Evolutionary conservation across 495 filamentous ascomycete species (phyloP).

Genomic region (Penicillium pulvis): DNA sequence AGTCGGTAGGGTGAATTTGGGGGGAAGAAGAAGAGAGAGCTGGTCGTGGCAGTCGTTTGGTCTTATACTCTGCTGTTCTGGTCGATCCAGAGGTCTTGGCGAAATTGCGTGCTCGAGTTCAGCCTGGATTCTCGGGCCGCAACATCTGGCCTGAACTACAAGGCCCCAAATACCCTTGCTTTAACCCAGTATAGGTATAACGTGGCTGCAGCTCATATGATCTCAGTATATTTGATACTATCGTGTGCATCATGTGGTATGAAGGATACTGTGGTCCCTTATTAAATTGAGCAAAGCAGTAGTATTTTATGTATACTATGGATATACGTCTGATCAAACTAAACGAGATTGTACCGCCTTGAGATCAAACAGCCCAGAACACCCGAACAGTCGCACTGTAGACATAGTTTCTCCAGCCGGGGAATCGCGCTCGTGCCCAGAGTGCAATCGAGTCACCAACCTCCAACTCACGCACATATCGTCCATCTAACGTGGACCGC

Average conservation of each 20-base stretch:
- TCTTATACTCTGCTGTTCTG: conserved; percentile 34
- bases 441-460: conserved; percentile 67
- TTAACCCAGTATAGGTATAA: too few species aligned
- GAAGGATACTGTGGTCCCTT: too few species aligned
- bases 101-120: conserved; percentile 42
- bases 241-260: too few species aligned
- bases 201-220: background rate
- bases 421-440: conserved; percentile 65
- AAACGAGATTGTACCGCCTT: background rate
- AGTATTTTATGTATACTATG: too few species aligned
- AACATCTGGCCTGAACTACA: background rate
- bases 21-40: conserved; percentile 20
- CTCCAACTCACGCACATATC: conserved; percentile 56
- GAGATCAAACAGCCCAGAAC: conserved; percentile 53
- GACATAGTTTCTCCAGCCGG: conserved; percentile 62
- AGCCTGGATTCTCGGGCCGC: conserved; percentile 12
- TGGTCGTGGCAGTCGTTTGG: conserved; percentile 17
- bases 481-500: conserved; percentile 54
- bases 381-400: conserved; percentile 58
- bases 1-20: background rate
- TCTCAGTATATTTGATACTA: too few species aligned
- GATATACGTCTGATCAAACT: background rate
- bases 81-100: conserved; percentile 38
- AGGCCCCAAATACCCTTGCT: background rate
- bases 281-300: too few species aligned